These are phyloP conservation scores for Aspergillus indologenus DNA, from an alignment of 495 filamentous ascomycete species.

Conservation along the genomic window DNA sequence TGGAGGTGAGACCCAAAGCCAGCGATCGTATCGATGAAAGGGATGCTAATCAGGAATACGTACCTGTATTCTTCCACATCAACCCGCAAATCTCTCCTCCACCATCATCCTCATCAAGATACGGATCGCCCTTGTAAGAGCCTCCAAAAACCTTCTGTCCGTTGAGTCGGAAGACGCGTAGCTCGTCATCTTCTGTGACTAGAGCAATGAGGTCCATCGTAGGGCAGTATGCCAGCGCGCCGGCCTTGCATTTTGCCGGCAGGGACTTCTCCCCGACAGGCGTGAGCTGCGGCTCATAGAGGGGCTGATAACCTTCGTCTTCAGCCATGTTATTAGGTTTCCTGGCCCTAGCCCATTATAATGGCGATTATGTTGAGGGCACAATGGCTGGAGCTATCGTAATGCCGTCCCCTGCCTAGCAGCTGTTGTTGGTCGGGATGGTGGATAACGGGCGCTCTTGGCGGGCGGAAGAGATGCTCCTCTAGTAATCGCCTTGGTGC, in stretches of 20 bases:
- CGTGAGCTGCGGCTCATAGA: conserved; percentile 32
- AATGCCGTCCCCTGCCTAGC: neutral
- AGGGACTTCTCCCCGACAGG: conserved; percentile 56
- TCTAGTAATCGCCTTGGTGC: neutral
- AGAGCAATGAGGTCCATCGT: conserved; percentile 76
- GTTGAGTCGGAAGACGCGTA: conserved; percentile 65
- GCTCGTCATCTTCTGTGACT: conserved; percentile 60
- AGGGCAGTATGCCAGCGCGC: conserved; percentile 70
- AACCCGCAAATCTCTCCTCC: conserved; percentile 54
- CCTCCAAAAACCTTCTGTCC: conserved; percentile 66
- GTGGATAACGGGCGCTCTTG: conserved; percentile 13
- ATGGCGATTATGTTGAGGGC: neutral
- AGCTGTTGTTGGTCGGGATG: conserved; percentile 17
- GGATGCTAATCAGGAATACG: conserved; percentile 15
- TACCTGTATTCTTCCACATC: conserved; percentile 80
- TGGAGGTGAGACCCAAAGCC: no score
- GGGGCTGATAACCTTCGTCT: conserved; percentile 17
- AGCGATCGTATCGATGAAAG: neutral
- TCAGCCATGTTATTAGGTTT: conserved; percentile 24
- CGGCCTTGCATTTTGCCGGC: conserved; percentile 51
- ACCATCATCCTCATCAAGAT: conserved; percentile 47
- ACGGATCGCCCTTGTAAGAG: conserved; percentile 46
- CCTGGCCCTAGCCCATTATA: conserved; percentile 19
- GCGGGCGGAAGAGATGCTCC: conserved; percentile 4
- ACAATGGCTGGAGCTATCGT: neutral